Evolutionary conservation across 352 stramenopile species (phyloP).

Genomic region (Globisporangium okanoganense): DNA sequence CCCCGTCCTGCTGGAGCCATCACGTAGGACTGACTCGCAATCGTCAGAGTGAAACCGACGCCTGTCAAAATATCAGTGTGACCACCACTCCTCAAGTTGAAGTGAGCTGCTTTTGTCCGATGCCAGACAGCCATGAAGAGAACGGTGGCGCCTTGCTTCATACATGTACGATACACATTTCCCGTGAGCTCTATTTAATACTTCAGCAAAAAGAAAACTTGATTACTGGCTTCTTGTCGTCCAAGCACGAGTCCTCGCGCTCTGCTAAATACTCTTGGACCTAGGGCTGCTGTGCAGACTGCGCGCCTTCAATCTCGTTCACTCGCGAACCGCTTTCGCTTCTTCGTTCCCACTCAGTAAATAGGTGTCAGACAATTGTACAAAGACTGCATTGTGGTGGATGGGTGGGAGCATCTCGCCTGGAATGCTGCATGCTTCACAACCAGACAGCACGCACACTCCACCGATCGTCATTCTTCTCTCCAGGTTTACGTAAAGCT

Average conservation of each 20-base stretch:
- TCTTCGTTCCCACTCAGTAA: slow-evolving; percentile 15
- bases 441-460: neutral
- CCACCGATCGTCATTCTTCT: neutral
- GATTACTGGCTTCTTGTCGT: slow-evolving; percentile 10
- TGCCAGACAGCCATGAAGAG: too few relatives aligned
- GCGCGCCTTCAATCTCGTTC: slow-evolving; percentile 1
- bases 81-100: neutral
- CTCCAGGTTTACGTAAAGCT: slow-evolving; percentile 68
- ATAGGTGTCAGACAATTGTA: slow-evolving; percentile 18
- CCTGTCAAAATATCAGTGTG: neutral
- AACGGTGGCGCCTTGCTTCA: neutral
- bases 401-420: neutral
- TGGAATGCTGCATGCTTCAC: neutral
- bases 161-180: slow-evolving; percentile 4
- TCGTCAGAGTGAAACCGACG: neutral
- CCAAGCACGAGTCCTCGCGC: slow-evolving; percentile 9
- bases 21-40: neutral
- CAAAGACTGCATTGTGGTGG: slow-evolving; percentile 6
- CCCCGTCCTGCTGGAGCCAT: neutral
- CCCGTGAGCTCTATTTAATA: slow-evolving; percentile 9
- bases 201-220: slow-evolving; percentile 9
- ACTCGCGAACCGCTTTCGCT: neutral
- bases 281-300: slow-evolving; percentile 1
- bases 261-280: slow-evolving; percentile 16
- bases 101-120: neutral